Evolutionary conservation across 768 basidiomycete genomes (phyloP).

Genomic region (Serpula lacrymans): DNA sequence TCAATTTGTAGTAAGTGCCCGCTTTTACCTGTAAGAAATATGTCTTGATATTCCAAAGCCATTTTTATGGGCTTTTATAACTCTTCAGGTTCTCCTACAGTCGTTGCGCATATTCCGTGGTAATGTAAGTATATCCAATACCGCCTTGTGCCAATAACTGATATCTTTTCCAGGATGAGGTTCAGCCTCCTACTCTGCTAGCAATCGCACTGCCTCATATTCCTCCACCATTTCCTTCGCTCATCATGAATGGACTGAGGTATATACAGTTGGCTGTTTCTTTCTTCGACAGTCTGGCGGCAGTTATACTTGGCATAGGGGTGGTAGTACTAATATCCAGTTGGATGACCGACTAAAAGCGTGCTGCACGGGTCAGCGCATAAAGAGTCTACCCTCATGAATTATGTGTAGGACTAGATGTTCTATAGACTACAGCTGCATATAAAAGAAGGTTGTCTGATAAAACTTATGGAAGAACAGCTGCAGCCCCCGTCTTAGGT

Average conservation of each 20-base stretch:
- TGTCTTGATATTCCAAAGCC: constrained; percentile 42
- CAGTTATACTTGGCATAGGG: constrained; percentile 68
- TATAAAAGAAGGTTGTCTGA: not conserved
- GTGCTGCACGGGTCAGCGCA: not conserved
- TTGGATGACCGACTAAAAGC: constrained; percentile 32
- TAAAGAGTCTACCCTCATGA: constrained; percentile 3
- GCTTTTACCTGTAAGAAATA: constrained; percentile 1
- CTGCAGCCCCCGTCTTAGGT: constrained; percentile 37
- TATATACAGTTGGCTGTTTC: constrained; percentile 66
- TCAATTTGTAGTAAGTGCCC: constrained; percentile 53
- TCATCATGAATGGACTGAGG: constrained; percentile 61
- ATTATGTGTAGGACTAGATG: constrained; percentile 6
- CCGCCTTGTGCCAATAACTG: not conserved
- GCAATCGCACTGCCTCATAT: constrained; percentile 60
- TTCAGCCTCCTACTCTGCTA: constrained; percentile 57
- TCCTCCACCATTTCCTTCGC: constrained; percentile 57
- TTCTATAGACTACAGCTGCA: constrained; percentile 2
- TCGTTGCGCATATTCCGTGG: constrained; percentile 69
- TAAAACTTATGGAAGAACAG: constrained; percentile 31
- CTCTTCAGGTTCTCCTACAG: constrained; percentile 67
- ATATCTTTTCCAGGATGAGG: constrained; percentile 47
- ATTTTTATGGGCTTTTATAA: constrained; percentile 81
- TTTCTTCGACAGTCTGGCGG: constrained; percentile 71
- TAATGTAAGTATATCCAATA: constrained; percentile 45
- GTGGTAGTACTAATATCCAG: constrained; percentile 54